Conservation (phyloP, 2,329 filamentous ascomycete genomes). For the Arthrobotrys iridis region DNA sequence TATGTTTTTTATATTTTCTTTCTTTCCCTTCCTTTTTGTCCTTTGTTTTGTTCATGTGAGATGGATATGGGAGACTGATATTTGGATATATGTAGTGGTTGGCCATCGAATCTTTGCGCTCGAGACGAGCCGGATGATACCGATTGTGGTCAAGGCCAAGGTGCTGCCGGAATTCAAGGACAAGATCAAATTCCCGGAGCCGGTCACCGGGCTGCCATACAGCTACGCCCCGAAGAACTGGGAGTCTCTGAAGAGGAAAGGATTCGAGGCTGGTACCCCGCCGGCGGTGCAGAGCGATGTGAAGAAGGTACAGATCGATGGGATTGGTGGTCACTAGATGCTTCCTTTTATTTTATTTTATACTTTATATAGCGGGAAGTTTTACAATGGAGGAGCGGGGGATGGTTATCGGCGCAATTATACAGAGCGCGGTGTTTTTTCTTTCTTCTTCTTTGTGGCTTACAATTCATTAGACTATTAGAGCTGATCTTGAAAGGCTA, state of each 20-base stretch:
- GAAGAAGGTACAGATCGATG: constrained; percentile 32
- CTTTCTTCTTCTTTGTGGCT: too few relatives aligned
- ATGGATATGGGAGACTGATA: background rate
- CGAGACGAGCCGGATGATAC: constrained; percentile 74
- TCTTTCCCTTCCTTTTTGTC: too few relatives aligned
- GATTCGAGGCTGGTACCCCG: constrained; percentile 17
- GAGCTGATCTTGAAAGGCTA: too few relatives aligned
- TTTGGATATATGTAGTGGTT: constrained; percentile 62
- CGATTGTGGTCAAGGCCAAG: constrained; percentile 70
- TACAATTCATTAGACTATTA: too few relatives aligned
- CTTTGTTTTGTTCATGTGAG: background rate
- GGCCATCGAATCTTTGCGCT: constrained; percentile 71
- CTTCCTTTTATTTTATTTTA: too few relatives aligned
- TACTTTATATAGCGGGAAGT: too few relatives aligned
- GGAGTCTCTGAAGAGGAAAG: constrained; percentile 30
- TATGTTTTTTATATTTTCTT: constrained; percentile 3
- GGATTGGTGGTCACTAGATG: constrained; percentile 11
- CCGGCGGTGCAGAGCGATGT: constrained; percentile 1
- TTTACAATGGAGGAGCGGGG: too few relatives aligned
- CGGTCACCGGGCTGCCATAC: constrained; percentile 29
- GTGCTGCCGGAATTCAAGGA: constrained; percentile 38
- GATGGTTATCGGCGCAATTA: too few relatives aligned
- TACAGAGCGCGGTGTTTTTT: background rate
- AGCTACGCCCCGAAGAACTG: background rate
- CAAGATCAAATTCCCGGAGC: constrained; percentile 7